A percentile compares a stretch with the other conserved stretches of the same genome.
Conservation (phyloP, 306 rosid genomes). For the Corylus avellana region DNA sequence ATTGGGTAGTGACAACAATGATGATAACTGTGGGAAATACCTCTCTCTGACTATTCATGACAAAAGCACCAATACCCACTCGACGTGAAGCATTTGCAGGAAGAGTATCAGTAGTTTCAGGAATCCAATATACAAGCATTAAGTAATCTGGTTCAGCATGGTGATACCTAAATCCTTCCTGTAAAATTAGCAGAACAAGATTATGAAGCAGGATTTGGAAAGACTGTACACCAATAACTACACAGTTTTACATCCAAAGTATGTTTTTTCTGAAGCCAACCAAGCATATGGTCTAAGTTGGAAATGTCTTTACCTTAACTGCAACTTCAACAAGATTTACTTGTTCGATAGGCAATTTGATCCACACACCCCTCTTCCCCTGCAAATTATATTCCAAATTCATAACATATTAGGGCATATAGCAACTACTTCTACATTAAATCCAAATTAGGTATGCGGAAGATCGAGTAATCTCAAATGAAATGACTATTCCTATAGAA, state of each 20-base stretch:
- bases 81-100: conserved; percentile 95
- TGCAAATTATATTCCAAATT: conserved; percentile 19
- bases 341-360: conserved; percentile 57
- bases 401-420: not conserved
- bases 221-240: not conserved
- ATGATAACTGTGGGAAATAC: conserved; percentile 30
- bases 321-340: conserved; percentile 62
- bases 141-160: conserved; percentile 84
- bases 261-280: conserved; percentile 5
- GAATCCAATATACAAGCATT: conserved; percentile 81
- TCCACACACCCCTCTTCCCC: conserved; percentile 91
- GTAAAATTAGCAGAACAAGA: conserved; percentile 19
- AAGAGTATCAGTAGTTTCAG: conserved; percentile 56
- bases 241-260: not conserved
- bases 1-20: too few species aligned
- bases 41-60: conserved; percentile 62
- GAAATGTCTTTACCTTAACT: conserved; percentile 49
- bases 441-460: too few species aligned
- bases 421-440: too few species aligned
- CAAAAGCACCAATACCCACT: conserved; percentile 75
- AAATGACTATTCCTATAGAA: too few species aligned
- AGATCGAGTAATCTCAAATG: too few species aligned
- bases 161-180: conserved; percentile 88
- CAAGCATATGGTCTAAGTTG: not conserved
- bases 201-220: not conserved